Evolutionary conservation across 2,329 filamentous ascomycete genomes (phyloP), one percentile per base, ranked within the genome.

Genomic region (Sporothrix curviconia): DNA sequence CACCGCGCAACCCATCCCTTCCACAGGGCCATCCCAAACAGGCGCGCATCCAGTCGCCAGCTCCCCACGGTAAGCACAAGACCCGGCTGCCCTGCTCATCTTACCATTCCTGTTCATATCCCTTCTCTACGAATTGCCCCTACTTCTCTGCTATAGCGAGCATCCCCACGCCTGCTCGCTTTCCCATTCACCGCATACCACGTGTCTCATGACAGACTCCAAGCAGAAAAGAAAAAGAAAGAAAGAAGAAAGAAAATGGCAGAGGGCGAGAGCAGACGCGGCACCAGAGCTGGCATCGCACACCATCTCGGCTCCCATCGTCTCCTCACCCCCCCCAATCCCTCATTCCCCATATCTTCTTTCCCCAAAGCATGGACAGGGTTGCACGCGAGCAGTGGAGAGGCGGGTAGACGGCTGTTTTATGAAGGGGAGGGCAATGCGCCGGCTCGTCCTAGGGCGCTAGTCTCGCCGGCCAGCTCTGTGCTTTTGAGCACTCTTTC

Each of bases 1-100:
- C 69, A n/a, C 72, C 72, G 28, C 66, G 65, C 1, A 72, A 78
- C 60, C 75, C 74, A 4, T 68, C 70, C 19, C 67, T 81, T 17
- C 77, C 78, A 4, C 78, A 80, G 60, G 78, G 78, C 25, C 62
- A 66, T 3, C 76, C 77, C 59, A 75, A 76, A 59, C 24, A 74
- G 75, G 47, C 68, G 75, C 56, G 74, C 68, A 24, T 75, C 72
- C 60, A 52, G 37, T 81, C 79, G 25, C 79, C 79, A 24, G 72
- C 75, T 32, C 75, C 78, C 64, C 68, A 58, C 78, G 76, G 79
- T 82, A 71, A 72, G 75, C n/a, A 62, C 9, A 6, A n/a, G 36
- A 12, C 28, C n/a, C n/a, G n/a, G n/a, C n/a, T n/a, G n/a, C n/a
- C n/a, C n/a, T n/a, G n/a, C n/a, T n/a, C n/a, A n/a, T n/a, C n/a